A percentile compares a stretch with the other conserved stretches of the same genome.
Evolutionary conservation across 441 rosid genomes (phyloP).

Genomic region (Pelargonium cotyledonis): DNA sequence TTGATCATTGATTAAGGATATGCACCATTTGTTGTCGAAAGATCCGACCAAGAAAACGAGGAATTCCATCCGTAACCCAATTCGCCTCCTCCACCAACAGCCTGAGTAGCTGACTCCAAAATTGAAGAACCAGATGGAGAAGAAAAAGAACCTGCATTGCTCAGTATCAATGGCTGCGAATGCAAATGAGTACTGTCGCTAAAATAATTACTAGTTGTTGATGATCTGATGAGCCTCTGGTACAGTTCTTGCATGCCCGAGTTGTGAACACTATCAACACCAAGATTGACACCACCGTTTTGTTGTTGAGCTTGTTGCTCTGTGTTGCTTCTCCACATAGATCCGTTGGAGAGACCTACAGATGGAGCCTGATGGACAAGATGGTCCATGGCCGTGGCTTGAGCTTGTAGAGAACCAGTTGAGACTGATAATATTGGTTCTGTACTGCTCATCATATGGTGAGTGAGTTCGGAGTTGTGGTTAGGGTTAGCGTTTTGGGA

Average conservation of each 20-base stretch:
- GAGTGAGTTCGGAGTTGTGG: slow-evolving; percentile 27
- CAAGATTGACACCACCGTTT: slow-evolving; percentile 24
- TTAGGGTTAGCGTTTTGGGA: slow-evolving; percentile 42
- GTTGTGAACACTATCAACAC: slow-evolving; percentile 39
- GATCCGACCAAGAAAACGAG: slow-evolving; percentile 55
- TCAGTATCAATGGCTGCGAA: slow-evolving; percentile 21
- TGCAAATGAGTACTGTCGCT: slow-evolving; percentile 20
- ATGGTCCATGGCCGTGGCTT: slow-evolving; percentile 34
- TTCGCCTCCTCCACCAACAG: slow-evolving; percentile 28
- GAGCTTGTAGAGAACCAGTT: slow-evolving; percentile 25
- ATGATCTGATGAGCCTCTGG: slow-evolving; percentile 45
- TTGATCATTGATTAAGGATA: slow-evolving; percentile 32
- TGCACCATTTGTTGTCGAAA: slow-evolving; percentile 54
- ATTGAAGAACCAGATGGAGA: slow-evolving; percentile 30
- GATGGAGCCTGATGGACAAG: slow-evolving; percentile 31
- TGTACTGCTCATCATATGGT: slow-evolving; percentile 22
- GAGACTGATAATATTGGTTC: neutral
- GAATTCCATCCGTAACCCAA: slow-evolving; percentile 53
- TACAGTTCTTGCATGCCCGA: slow-evolving; percentile 54
- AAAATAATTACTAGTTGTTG: slow-evolving; percentile 19
- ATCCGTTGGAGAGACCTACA: slow-evolving; percentile 32
- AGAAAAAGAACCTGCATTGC: slow-evolving; percentile 32
- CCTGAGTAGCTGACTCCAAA: slow-evolving; percentile 45
- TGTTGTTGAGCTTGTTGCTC: slow-evolving; percentile 30
- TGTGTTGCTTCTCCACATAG: slow-evolving; percentile 41